Evolutionary conservation across 2,329 filamentous ascomycete species (phyloP).

Genomic region (Dactylellina parvicollis): DNA sequence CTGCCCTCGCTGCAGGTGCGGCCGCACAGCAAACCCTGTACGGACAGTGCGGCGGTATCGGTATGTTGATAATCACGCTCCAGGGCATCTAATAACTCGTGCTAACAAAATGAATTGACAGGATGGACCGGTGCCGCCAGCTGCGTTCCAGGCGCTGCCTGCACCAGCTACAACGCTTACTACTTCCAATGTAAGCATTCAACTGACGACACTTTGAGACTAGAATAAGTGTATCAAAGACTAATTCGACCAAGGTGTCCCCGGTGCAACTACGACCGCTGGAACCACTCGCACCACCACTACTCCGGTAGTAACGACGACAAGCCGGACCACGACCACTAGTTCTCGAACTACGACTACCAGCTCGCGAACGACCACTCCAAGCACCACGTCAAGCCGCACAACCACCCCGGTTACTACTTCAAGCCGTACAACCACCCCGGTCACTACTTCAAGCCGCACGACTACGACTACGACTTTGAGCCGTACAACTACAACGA

Average conservation of each 20-base stretch:
- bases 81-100: neutral
- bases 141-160: slow-evolving; percentile 52
- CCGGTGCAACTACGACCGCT: slow-evolving; percentile 49
- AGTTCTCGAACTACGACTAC: neutral
- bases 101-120: slow-evolving; percentile 13
- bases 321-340: slow-evolving; percentile 20
- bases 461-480: slow-evolving; percentile 8
- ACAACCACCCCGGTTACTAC: slow-evolving; percentile 20
- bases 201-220: neutral
- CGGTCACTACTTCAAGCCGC: neutral
- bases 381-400: slow-evolving; percentile 10
- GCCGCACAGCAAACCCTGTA: slow-evolving; percentile 48
- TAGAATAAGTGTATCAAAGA: neutral
- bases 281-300: slow-evolving; percentile 27
- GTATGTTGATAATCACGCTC: slow-evolving; percentile 21
- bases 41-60: slow-evolving; percentile 54
- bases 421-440: slow-evolving; percentile 2
- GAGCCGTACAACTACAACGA: slow-evolving; percentile 18
- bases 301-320: slow-evolving; percentile 3
- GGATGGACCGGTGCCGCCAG: slow-evolving; percentile 46
- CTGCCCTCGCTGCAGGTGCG: slow-evolving; percentile 40
- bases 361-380: neutral
- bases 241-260: slow-evolving; percentile 43
- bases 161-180: slow-evolving; percentile 49
- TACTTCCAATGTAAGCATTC: slow-evolving; percentile 45